Percentiles rank a stretch among this genome's conserved stretches.
These are phyloP conservation scores for Pyrrhoderma lamaoense DNA, from an alignment of 1,284 basidiomycete genomes.

Conservation along the genomic window DNA sequence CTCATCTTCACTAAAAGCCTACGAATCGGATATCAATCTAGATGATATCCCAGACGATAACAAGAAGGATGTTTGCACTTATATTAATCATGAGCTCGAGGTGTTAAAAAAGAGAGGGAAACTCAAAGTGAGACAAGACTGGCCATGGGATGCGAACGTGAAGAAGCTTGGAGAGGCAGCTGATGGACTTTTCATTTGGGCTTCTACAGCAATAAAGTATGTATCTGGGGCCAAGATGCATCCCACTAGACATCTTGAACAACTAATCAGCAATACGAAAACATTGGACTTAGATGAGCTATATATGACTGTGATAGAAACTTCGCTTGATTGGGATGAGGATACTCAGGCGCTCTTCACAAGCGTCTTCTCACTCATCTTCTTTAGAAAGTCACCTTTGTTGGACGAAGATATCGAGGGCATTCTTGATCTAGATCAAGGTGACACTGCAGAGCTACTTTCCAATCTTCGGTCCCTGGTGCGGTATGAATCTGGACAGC, in stretches of 20 bases:
- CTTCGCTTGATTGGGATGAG: not conserved
- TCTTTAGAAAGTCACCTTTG: not conserved
- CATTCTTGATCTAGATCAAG: not conserved
- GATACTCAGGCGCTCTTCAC: constrained; percentile 11
- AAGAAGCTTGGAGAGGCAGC: constrained; percentile 21
- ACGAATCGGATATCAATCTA: no score
- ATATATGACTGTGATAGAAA: not conserved
- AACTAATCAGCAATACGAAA: not conserved
- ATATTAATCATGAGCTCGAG: no score
- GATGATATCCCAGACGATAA: no score
- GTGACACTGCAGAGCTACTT: not conserved
- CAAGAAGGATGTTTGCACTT: no score
- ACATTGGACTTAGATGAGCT: not conserved
- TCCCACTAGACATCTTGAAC: not conserved
- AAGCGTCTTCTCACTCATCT: not conserved
- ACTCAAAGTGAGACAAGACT: not conserved
- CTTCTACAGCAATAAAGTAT: constrained; percentile 25
- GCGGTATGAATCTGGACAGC: not conserved
- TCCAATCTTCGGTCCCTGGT: not conserved
- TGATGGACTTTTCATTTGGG: constrained; percentile 26
- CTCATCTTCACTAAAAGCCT: no score
- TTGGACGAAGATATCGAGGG: not conserved
- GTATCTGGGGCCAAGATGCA: not conserved
- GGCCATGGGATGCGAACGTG: constrained; percentile 15
- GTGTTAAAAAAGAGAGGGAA: no score